Percentiles rank a stretch among this genome's conserved stretches.
Evolutionary conservation across 192 early-diverging fungal species (phyloP).

Genomic region (Thamnidium elegans): DNA sequence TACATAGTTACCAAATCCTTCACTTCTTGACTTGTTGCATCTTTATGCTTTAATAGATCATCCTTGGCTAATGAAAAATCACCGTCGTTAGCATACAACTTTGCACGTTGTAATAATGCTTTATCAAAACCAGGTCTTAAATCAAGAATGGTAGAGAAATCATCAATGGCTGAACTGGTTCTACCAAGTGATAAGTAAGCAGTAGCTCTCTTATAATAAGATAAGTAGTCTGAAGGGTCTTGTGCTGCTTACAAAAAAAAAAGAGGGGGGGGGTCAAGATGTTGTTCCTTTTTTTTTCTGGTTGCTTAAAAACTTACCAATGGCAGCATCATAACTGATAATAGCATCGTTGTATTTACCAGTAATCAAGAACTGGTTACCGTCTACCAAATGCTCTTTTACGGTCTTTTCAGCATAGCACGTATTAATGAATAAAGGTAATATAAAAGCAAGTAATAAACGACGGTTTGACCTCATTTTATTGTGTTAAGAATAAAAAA

Average conservation of each 20-base stretch:
- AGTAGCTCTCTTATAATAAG: conserved; percentile 83
- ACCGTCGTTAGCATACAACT: conserved; percentile 65
- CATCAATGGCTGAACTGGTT: conserved; percentile 68
- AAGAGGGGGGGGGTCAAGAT: not conserved
- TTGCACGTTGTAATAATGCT: conserved; percentile 74
- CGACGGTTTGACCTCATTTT: conserved; percentile 27
- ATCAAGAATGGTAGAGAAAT: conserved; percentile 77
- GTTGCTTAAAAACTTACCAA: conserved; percentile 41
- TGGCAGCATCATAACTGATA: conserved; percentile 60
- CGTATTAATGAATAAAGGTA: conserved; percentile 19
- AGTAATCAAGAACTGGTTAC: conserved; percentile 33
- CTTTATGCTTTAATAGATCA: conserved; percentile 54
- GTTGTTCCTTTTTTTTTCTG: not conserved
- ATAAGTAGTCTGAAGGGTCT: conserved; percentile 81
- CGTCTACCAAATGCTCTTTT: conserved; percentile 44
- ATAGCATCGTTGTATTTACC: conserved; percentile 60
- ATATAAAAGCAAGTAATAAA: conserved; percentile 25
- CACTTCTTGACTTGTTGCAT: not conserved
- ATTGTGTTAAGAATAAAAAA: not conserved
- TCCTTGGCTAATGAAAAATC: conserved; percentile 56
- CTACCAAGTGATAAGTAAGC: conserved; percentile 75
- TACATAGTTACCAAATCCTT: conserved; percentile 15
- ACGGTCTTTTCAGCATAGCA: conserved; percentile 31
- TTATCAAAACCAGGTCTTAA: conserved; percentile 81
- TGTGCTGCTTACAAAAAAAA: conserved; percentile 37